Conservation (phyloP, 805 yeast genomes). For the Debaryomyces maramus region DNA sequence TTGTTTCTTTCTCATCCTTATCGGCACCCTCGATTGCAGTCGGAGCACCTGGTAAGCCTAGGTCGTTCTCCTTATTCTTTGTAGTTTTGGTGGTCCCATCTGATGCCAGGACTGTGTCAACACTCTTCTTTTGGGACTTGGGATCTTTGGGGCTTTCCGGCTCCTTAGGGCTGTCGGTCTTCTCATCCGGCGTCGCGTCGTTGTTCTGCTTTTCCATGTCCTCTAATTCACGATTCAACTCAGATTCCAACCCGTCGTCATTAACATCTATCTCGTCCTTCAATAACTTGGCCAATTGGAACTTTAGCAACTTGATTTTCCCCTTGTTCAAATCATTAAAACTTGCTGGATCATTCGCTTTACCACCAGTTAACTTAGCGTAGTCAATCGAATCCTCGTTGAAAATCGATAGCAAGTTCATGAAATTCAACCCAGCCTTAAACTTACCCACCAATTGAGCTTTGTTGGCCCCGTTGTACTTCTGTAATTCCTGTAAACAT, state of each 20-base stretch:
- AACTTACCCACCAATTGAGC: constrained; percentile 30
- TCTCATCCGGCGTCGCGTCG: not conserved
- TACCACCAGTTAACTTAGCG: constrained; percentile 36
- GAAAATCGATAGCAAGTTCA: constrained; percentile 29
- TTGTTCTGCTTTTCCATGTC: constrained; percentile 6
- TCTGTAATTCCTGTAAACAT: constrained; percentile 26
- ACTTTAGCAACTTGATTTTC: constrained; percentile 37
- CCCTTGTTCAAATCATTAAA: constrained; percentile 30
- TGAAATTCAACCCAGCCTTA: constrained; percentile 36
- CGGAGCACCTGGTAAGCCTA: constrained; percentile 3
- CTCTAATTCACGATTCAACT: constrained; percentile 24
- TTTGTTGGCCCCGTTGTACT: constrained; percentile 26
- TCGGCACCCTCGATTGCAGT: not conserved
- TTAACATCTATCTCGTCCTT: constrained; percentile 34
- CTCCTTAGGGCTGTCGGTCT: not conserved
- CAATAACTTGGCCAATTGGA: constrained; percentile 36
- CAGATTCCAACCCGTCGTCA: constrained; percentile 28
- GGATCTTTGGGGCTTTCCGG: not conserved
- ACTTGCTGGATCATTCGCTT: constrained; percentile 20
- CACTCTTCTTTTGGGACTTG: not conserved
- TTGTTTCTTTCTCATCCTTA: constrained; percentile 6
- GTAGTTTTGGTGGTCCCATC: constrained; percentile 1
- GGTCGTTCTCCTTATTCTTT: not conserved
- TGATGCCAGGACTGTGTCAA: constrained; percentile 1
- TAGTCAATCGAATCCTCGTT: constrained; percentile 26